Evolutionary conservation across 306 rosid species (phyloP).

Genomic region (Chamaecrista fasciculata): DNA sequence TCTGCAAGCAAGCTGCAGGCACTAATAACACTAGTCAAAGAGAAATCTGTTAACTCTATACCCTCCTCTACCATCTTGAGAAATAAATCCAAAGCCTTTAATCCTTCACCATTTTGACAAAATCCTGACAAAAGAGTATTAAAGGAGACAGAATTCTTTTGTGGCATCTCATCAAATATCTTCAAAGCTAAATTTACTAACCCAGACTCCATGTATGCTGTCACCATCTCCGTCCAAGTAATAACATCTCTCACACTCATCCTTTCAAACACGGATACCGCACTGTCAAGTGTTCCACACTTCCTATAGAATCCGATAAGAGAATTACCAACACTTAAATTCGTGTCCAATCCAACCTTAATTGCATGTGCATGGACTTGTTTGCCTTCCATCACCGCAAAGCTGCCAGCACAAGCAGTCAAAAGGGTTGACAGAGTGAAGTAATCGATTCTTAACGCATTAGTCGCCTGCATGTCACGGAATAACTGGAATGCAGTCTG

Average conservation of each 20-base stretch:
- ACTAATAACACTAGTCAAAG: conserved; percentile 57
- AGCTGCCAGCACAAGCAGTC: conserved; percentile 50
- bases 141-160: conserved; percentile 52
- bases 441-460: conserved; percentile 41
- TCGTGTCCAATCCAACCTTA: conserved; percentile 58
- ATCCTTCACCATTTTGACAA: conserved; percentile 57
- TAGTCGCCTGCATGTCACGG: conserved; percentile 40
- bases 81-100: conserved; percentile 55
- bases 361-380: conserved; percentile 63
- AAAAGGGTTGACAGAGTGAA: conserved; percentile 68
- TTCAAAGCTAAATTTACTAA: conserved; percentile 53
- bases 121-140: conserved; percentile 79
- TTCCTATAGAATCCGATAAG: conserved; percentile 62
- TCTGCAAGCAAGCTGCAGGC: conserved; percentile 67
- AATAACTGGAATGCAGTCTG: conserved; percentile 49
- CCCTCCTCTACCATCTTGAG: conserved; percentile 51
- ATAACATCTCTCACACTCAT: conserved; percentile 63
- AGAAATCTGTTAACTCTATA: conserved; percentile 60
- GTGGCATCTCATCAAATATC: conserved; percentile 63
- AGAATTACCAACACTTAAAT: conserved; percentile 68
- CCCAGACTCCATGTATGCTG: conserved; percentile 67
- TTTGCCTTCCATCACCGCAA: conserved; percentile 44
- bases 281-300: conserved; percentile 48
- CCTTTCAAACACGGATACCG: conserved; percentile 49
- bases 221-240: conserved; percentile 74